Percentiles rank a stretch among this genome's conserved stretches.
These are phyloP conservation scores for Anisodus tanguticus DNA, from an alignment of 257 asterid species.

Conservation along the genomic window DNA sequence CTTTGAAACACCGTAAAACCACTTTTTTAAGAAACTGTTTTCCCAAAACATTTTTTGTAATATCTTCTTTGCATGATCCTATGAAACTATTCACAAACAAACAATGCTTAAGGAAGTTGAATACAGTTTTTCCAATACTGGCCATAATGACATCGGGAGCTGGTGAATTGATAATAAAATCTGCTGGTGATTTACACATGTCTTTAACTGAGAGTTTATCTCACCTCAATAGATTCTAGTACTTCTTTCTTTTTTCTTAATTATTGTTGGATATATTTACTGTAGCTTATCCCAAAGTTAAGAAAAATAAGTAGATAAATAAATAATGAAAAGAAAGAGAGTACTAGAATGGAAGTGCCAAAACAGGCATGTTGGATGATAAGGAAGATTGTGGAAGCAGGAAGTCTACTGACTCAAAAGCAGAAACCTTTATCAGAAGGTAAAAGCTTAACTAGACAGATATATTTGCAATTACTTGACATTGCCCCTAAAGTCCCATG, in stretches of 20 bases:
- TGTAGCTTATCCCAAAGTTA: background rate
- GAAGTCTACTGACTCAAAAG: too few relatives aligned
- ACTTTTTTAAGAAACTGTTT: background rate
- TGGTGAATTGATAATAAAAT: conserved; percentile 23
- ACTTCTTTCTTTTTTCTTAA: background rate
- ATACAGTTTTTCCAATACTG: background rate
- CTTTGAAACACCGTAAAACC: conserved; percentile 13
- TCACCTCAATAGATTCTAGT: background rate
- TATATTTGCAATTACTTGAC: too few relatives aligned
- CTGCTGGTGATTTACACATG: background rate
- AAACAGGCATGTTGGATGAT: too few relatives aligned
- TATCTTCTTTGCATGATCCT: background rate
- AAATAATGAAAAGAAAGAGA: background rate
- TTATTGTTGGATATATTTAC: background rate
- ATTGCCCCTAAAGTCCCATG: too few relatives aligned
- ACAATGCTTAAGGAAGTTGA: background rate
- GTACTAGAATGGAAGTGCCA: too few relatives aligned
- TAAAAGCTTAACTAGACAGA: too few relatives aligned
- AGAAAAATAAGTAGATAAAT: conserved; percentile 1
- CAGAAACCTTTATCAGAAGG: too few relatives aligned
- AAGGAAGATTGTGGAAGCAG: too few relatives aligned
- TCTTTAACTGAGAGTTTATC: background rate
- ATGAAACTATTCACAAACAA: background rate
- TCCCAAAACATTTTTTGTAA: background rate
- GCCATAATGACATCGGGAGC: background rate